These are phyloP conservation scores for Xerocomus potaroensis DNA, from an alignment of 768 basidiomycete species.

Conservation along the genomic window DNA sequence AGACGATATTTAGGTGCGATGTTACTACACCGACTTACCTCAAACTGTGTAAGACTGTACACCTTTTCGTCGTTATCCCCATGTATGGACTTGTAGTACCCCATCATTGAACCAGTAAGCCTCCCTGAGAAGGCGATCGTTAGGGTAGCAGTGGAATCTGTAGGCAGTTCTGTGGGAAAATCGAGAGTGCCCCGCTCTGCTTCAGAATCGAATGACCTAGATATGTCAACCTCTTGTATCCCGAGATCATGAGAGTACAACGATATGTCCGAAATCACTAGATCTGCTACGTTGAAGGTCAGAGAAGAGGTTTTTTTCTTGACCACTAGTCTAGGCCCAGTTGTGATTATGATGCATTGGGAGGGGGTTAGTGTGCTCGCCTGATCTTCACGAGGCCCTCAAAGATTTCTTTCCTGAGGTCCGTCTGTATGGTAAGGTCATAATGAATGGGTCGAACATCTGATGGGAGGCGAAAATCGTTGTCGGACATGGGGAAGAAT, in stretches of 20 bases:
- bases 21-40: constrained; percentile 38
- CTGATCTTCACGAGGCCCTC: constrained; percentile 71
- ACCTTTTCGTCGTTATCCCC: constrained; percentile 58
- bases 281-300: constrained; percentile 59
- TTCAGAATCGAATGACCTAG: constrained; percentile 52
- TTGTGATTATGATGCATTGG: too few relatives aligned
- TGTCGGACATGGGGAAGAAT: constrained; percentile 12
- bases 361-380: constrained; percentile 35
- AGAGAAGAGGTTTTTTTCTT: constrained; percentile 55
- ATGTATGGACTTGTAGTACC: constrained; percentile 73
- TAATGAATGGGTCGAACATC: constrained; percentile 72
- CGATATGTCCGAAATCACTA: constrained; percentile 54
- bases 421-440: constrained; percentile 73
- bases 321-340: constrained; percentile 62
- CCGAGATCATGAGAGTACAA: constrained; percentile 54
- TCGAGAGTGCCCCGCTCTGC: constrained; percentile 62
- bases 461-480: constrained; percentile 52
- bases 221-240: constrained; percentile 41
- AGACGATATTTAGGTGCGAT: background rate
- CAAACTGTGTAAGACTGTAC: constrained; percentile 88
- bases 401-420: constrained; percentile 74
- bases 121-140: constrained; percentile 65
- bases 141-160: constrained; percentile 66
- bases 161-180: constrained; percentile 56
- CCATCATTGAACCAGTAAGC: constrained; percentile 71